Evolutionary conservation across 2,329 filamentous ascomycete species (phyloP).

Genomic region (Emergomyces africanus): DNA sequence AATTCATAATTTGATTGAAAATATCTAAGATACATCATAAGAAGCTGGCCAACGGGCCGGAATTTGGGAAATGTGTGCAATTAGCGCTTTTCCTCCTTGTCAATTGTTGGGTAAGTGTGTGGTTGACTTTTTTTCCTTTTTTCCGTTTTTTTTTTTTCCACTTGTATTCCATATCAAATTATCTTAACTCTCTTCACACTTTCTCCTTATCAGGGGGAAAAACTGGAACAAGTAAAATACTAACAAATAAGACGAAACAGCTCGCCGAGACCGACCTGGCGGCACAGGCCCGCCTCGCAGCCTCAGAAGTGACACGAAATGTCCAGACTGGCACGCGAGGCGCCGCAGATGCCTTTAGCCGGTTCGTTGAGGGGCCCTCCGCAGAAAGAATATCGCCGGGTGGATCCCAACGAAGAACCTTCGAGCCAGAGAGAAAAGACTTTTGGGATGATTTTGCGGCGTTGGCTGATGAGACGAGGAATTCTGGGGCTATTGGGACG

Average conservation of each 20-base stretch:
- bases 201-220: too few species aligned
- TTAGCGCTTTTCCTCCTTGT: conserved; percentile 7
- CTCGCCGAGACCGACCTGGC: conserved; percentile 70
- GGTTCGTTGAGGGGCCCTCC: conserved; percentile 72
- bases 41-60: conserved; percentile 25
- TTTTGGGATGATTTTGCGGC: conserved; percentile 90
- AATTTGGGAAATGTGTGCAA: conserved; percentile 12
- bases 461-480: conserved; percentile 35
- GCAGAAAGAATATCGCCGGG: conserved; percentile 18
- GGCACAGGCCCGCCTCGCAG: conserved; percentile 51
- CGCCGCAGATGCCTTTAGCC: conserved; percentile 67
- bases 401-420: conserved; percentile 27
- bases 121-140: background rate
- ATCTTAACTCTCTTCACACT: too few species aligned
- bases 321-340: conserved; percentile 54
- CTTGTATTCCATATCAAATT: too few species aligned
- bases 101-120: background rate
- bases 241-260: conserved; percentile 31
- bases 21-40: conserved; percentile 29
- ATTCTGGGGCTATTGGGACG: conserved; percentile 46
- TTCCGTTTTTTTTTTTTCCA: background rate
- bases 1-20: conserved; percentile 28
- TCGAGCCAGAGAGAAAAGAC: conserved; percentile 57
- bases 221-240: too few species aligned
- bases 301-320: conserved; percentile 44